phyloP scores from a whole-genome alignment of 441 rosid genomes.

The Corymbia citriodora region DNA sequence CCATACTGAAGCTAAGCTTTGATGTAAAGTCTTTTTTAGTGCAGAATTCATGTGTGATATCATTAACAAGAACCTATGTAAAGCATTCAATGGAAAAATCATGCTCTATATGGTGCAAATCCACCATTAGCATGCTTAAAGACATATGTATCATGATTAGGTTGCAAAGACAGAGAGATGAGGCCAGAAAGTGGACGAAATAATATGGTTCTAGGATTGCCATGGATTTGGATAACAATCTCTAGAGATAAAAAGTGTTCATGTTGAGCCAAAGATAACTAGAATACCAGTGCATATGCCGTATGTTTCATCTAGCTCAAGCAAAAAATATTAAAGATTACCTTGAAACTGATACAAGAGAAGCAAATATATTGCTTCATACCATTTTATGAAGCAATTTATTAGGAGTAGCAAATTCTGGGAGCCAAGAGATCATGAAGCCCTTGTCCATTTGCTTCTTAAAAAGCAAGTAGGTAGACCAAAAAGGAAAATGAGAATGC shows the following conservation, averaged over 20 bases:
- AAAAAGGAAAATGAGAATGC: neutral
- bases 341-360: neutral
- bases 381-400: neutral
- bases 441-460: neutral
- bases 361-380: neutral
- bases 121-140: neutral
- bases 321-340: neutral
- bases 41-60: neutral
- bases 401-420: neutral
- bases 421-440: neutral
- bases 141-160: neutral
- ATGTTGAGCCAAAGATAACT: neutral
- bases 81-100: neutral
- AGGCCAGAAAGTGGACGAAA: accelerated
- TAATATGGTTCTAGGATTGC: neutral
- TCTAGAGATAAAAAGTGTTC: neutral
- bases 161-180: neutral
- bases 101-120: neutral
- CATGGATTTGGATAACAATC: neutral
- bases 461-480: neutral
- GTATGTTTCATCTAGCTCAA: neutral
- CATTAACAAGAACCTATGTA: neutral
- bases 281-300: neutral
- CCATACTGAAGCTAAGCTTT: neutral
- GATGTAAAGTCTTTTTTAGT: neutral